Base-by-base conservation (phyloP, 2,329 filamentous ascomycete species). In the Sporothrix euskadiensis region DNA sequence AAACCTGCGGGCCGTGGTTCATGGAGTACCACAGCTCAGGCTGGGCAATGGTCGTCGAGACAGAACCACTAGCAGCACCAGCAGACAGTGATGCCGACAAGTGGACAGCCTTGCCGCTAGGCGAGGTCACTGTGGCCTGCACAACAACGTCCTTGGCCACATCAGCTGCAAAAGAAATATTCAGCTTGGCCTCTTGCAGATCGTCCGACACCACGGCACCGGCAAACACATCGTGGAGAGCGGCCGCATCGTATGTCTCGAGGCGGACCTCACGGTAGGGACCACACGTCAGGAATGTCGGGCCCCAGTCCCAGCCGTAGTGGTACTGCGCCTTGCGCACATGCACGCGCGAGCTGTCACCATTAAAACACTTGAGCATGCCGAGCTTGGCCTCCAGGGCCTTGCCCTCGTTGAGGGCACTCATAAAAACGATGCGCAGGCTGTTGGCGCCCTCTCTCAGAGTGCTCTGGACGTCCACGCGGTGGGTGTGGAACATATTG, bases 151-250 rank as follows among this genome's bases (percentile, higher is more conserved):
- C n/a, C 12, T 65, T 14, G n/a, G 35, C n/a, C 10, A 26, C 59
- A 44, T 65, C 59, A 19, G 32, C 35, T 77, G 92, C 90, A 74
- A 87, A 83, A 79, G 94, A 94, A 71, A 85, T 87, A 71, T 90
- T 84, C 61, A 84, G 85, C 12, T 85, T 86, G 72, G 94, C 90
- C 6, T 92, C 87, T 78, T 95, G 94, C 78, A 88, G 94, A 79
- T 95, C 92, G 0, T 91, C 92, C 0, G 92, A 92, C 74, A 95
- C 95, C 92, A 92, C 95, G 80, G 92, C 92, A 22, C 92, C 92
- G 73, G 91, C 94, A 81, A 94, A 95, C 0, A 95, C 83, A 30
- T 92, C 90, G 14, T 93, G 44, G 19, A 65, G 35, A 0, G 39
- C 59, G 1, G 59, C 59, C 35, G n/a, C 85, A 68, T 90, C 89